Conservation (phyloP, 805 yeast genomes). For the Yamadazyma akitaensis region DNA sequence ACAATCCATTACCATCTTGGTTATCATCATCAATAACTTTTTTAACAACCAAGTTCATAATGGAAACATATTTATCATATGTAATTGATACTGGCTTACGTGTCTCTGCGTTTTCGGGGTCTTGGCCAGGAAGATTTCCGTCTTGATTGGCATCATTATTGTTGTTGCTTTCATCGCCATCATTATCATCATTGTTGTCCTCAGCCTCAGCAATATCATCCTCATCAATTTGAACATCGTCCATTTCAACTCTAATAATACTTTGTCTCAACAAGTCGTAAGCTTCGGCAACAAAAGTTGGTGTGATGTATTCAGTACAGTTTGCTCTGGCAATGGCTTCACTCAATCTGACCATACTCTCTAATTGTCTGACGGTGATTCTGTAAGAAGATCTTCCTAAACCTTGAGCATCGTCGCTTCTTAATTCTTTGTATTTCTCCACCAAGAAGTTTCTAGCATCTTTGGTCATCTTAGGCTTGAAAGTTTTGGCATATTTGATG, state of each 20-base stretch:
- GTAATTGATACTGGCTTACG: constrained; percentile 49
- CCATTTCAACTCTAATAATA: constrained; percentile 89
- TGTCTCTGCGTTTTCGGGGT: constrained; percentile 1
- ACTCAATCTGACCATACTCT: constrained; percentile 85
- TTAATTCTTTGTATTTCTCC: constrained; percentile 73
- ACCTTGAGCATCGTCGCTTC: constrained; percentile 90
- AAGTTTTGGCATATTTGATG: constrained; percentile 87
- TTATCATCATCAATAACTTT: constrained; percentile 54
- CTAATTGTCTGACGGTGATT: constrained; percentile 95
- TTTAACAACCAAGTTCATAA: constrained; percentile 76
- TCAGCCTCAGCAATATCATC: constrained; percentile 33
- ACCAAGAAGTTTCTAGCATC: constrained; percentile 79
- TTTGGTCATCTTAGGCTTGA: constrained; percentile 82
- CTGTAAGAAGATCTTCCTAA: constrained; percentile 81
- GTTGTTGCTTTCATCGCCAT: constrained; percentile 11
- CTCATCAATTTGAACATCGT: constrained; percentile 84
- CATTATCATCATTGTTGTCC: constrained; percentile 20
- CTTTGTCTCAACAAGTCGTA: constrained; percentile 85
- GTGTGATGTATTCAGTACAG: constrained; percentile 83
- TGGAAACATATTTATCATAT: constrained; percentile 80
- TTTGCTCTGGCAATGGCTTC: constrained; percentile 98
- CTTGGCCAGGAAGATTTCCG: constrained; percentile 15
- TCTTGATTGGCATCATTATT: constrained; percentile 7
- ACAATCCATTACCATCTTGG: constrained; percentile 55
- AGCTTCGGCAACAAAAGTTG: constrained; percentile 88